phyloP scores from a whole-genome alignment of 345 rosid genomes.

The sweet orange (Citrus sinensis) region DVS_A1.0 CM039168.1:429501-430000 shows the following conservation, averaged over 20 bases:
- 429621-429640: constrained; percentile 2
- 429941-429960: constrained; percentile 17
- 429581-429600: neutral
- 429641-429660: neutral
- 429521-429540: constrained; percentile 11
- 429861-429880: constrained; percentile 42
- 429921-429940: constrained; percentile 29
- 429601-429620: neutral
- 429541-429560: neutral
- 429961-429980: constrained; percentile 12
- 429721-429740: constrained; percentile 24
- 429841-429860: neutral
- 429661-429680: neutral
- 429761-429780: neutral
- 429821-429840: constrained; percentile 25
- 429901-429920: constrained; percentile 40
- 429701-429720: neutral
- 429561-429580: neutral
- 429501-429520: neutral
- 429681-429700: neutral
- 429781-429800: neutral
- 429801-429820: neutral
- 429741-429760: neutral
- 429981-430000: constrained; percentile 25
- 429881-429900: constrained; percentile 41